Evolutionary conservation across 257 asterid genomes (phyloP).

Genomic region (Nyctanthes arbortristis): DNA sequence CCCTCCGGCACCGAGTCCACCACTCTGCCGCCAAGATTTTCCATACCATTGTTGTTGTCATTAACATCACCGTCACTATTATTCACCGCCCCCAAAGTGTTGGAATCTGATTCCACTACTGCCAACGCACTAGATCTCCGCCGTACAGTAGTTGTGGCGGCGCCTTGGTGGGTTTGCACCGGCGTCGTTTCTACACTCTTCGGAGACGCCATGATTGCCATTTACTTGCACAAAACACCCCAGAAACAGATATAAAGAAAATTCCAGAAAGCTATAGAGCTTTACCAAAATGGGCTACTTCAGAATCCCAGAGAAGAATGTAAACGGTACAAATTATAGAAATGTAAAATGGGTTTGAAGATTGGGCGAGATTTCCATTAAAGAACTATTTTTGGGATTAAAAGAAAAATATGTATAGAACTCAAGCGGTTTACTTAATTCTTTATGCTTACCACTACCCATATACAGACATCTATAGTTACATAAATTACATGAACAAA

Average conservation of each 20-base stretch:
- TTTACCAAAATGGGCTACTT: not conserved
- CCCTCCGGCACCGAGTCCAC: constrained; percentile 27
- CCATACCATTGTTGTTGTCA: constrained; percentile 30
- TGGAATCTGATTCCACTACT: constrained; percentile 38
- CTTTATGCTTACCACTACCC: not conserved
- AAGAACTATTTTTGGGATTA: not conserved
- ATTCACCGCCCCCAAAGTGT: constrained; percentile 1
- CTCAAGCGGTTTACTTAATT: not conserved
- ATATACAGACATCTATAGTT: not conserved
- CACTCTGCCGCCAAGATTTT: constrained; percentile 23
- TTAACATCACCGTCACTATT: constrained; percentile 9
- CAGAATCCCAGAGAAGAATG: not conserved
- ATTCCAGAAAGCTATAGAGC: not conserved
- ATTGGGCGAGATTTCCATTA: not conserved
- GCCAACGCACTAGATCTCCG: constrained; percentile 40
- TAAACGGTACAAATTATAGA: not conserved
- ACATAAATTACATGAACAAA: not conserved
- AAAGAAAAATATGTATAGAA: not conserved
- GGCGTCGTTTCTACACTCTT: constrained; percentile 39
- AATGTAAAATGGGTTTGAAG: not conserved
- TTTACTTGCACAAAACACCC: constrained; percentile 5
- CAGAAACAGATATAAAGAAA: not conserved
- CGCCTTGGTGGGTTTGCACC: constrained; percentile 28
- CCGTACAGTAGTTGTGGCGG: constrained; percentile 36
- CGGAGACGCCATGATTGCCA: constrained; percentile 66